phyloP scores from a whole-genome alignment of 2,329 filamentous ascomycete genomes.

The Pseudocercospora fijiensis region DNA sequence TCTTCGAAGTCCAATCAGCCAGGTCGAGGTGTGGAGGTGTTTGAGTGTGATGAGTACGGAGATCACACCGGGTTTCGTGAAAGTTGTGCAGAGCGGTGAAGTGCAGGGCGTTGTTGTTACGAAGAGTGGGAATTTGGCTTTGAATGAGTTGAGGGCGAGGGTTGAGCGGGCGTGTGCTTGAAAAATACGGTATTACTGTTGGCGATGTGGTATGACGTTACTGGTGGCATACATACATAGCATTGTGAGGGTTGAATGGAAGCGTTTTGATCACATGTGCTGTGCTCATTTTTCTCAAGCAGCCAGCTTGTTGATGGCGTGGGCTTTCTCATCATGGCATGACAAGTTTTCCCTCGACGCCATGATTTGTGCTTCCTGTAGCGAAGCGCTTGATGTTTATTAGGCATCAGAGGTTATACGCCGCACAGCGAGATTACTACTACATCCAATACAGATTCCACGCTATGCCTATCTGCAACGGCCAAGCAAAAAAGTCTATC shows the following conservation, averaged over 20 bases:
- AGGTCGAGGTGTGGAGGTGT: slow-evolving; percentile 46
- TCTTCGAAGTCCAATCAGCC: slow-evolving; percentile 48
- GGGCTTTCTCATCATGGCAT: no score
- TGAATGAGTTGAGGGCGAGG: slow-evolving; percentile 32
- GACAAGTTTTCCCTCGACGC: no score
- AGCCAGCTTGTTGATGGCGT: no score
- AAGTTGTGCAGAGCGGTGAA: slow-evolving; percentile 40
- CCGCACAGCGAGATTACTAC: neutral
- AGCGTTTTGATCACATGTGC: no score
- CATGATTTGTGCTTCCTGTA: no score
- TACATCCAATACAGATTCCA: neutral
- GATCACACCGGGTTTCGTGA: slow-evolving; percentile 47
- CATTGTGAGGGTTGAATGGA: neutral
- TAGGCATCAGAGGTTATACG: neutral
- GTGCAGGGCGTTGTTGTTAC: slow-evolving; percentile 48
- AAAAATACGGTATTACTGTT: neutral
- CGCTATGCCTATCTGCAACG: neutral
- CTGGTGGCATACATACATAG: neutral
- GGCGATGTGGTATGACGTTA: neutral
- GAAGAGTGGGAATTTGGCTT: slow-evolving; percentile 28
- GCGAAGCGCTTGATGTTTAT: no score
- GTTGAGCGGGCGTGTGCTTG: slow-evolving; percentile 26
- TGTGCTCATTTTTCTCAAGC: no score
- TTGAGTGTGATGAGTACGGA: slow-evolving; percentile 47
- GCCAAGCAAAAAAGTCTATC: neutral